A percentile compares a stretch with the other conserved stretches of the same genome.
phyloP scores from a whole-genome alignment of 2,329 filamentous ascomycete species.

The Ophiocordyceps unilateralis region DNA sequence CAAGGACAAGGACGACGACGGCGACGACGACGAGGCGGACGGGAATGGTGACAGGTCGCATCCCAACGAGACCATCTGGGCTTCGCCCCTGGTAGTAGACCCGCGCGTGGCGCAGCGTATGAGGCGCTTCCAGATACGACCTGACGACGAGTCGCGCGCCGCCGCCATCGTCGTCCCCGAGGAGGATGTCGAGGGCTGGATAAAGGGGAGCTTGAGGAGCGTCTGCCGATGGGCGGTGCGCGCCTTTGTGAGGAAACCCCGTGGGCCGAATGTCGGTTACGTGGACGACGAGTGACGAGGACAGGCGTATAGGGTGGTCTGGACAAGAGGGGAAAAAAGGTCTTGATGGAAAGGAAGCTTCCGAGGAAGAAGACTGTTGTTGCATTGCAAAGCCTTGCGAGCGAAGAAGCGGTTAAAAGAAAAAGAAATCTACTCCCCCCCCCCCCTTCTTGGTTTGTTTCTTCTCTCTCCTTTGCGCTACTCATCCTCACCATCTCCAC shows the following conservation, averaged over 20 bases:
- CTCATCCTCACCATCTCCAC: conserved; percentile 20
- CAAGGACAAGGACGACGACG: conserved; percentile 16
- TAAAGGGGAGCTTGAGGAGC: conserved; percentile 40
- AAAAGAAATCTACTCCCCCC: too few species aligned
- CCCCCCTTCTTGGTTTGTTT: too few species aligned
- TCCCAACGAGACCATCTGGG: conserved; percentile 62
- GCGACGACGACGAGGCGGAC: conserved; percentile 17
- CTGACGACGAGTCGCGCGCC: conserved; percentile 54
- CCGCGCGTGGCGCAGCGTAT: conserved; percentile 60
- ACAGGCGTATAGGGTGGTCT: not conserved
- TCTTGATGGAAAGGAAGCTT: too few species aligned
- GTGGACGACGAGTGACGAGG: conserved; percentile 16
- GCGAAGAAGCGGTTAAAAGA: too few species aligned
- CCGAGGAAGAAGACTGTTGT: too few species aligned
- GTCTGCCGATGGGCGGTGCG: conserved; percentile 32
- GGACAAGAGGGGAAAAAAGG: not conserved
- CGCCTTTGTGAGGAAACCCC: conserved; percentile 22
- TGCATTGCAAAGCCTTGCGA: too few species aligned
- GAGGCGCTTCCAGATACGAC: conserved; percentile 55
- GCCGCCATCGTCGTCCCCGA: conserved; percentile 43
- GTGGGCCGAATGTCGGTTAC: conserved; percentile 22
- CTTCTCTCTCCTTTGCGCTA: too few species aligned
- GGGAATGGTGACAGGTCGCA: too few species aligned
- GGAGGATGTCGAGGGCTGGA: conserved; percentile 53
- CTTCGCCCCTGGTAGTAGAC: conserved; percentile 59